Base-by-base conservation (phyloP, 2,329 filamentous ascomycete genomes). In the Lithohypha guttulata region DNA sequence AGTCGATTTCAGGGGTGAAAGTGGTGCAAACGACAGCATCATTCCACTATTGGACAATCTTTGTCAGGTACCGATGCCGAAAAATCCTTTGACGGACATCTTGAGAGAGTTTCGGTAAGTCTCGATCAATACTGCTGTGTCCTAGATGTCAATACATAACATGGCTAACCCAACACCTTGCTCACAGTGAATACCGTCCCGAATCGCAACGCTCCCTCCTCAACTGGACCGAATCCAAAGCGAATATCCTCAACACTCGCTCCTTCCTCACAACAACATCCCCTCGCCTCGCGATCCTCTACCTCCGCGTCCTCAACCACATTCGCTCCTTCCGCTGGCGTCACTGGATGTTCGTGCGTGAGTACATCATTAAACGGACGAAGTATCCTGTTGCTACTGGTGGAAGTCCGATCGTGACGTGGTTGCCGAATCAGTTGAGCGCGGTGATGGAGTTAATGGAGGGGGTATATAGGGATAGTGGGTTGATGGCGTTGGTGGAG, bases 11-110 rank as follows among this genome's bases (percentile, higher is more conserved):
- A 79, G 89, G 21, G 89, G 89, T 50, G 89, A 95, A 65, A 86
- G 79, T 34, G 89, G 89, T 29, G 89, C 89, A 50, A 95, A 95
- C 57, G 89, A 96, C 65, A 83, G 79, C 64, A 95, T 96, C 70
- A 79, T 93, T 39, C 87, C 89, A 2, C 74, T 95, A 3, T 77
- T 89, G 54, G 89, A 95, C 60, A 87, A 89, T 58, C 71, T 95
- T 36, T 72, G 91, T 42, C 75, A 91, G 57, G 79, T 95, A 30
- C 70, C 77, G 46, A 93, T 95, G 85, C 89, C 89, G 1, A 66
- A 77, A 39, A 95, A 86, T 3, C 89, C 89, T 0, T 75, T 95
- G 31, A 95, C 87, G 0, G 77, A 81, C 41, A 94, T 94, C 56
- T 71, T 95, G 14, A 69, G 77, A 48, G 89, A 95, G 59, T 96